Evolutionary conservation across 106 monocot species (phyloP).

Genomic region (Agapanthus africanus): DNA sequence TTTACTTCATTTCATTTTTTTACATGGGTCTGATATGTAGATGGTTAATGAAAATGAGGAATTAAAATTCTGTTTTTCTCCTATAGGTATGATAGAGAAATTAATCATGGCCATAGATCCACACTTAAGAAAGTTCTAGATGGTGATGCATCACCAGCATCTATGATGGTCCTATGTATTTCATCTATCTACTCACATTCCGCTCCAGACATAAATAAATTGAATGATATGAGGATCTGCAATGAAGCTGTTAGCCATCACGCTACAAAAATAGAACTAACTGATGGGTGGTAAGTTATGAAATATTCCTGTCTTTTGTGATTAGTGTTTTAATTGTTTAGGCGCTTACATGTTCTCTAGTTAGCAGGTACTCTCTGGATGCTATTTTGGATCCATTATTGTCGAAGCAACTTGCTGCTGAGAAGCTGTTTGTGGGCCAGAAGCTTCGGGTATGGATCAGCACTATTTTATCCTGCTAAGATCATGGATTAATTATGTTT

Average conservation of each 20-base stretch:
- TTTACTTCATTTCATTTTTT: neutral
- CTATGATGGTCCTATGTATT: conserved; percentile 80
- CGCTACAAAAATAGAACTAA: conserved; percentile 57
- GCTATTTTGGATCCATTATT: conserved; percentile 56
- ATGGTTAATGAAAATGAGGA: neutral
- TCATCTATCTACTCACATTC: conserved; percentile 42
- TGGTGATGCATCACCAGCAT: conserved; percentile 80
- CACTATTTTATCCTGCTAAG: neutral
- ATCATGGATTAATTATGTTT: neutral
- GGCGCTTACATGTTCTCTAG: conserved; percentile 5
- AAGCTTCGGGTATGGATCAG: conserved; percentile 70
- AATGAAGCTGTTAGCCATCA: conserved; percentile 9
- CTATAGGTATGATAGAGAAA: conserved; percentile 90
- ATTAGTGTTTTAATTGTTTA: conserved; percentile 2
- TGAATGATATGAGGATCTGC: conserved; percentile 12
- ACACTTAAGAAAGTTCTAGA: conserved; percentile 79
- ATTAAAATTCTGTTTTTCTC: conserved; percentile 3
- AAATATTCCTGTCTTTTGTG: neutral
- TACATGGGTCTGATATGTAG: neutral
- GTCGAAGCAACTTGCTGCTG: conserved; percentile 42
- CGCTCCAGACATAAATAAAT: conserved; percentile 10
- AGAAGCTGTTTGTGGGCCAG: conserved; percentile 84
- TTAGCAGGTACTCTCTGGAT: conserved; percentile 74
- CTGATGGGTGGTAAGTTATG: conserved; percentile 84
- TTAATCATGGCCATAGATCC: conserved; percentile 79